Base-by-base conservation (phyloP, 257 asterid species). In the Cinchona pubescens region DNA sequence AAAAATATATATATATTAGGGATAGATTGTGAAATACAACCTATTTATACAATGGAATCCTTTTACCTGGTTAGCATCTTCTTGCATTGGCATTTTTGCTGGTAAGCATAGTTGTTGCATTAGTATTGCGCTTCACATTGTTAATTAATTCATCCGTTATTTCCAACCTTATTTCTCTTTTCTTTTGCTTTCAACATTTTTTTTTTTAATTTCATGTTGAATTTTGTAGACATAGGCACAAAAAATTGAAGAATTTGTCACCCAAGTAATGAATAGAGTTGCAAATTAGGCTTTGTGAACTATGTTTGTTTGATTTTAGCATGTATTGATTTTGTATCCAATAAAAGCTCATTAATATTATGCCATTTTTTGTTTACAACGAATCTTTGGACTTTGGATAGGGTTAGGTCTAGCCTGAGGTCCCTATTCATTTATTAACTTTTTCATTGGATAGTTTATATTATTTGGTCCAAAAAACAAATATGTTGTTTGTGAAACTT, bases 1-100 rank as follows among this genome's bases (percentile, higher is more conserved):
- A n/a, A n/a, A n/a, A n/a, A n/a, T n/a, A n/a, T n/a, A n/a, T n/a
- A n/a, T n/a, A n/a, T n/a, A n/a, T n/a, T n/a, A 23, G 27, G 25
- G 7, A 4, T 61, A 30, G 10, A 30, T 13, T 14, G 8, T 60
- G 19, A 60, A 60, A 60, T 27, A 7, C 34, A 25, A 59, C 19
- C 3, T 13, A 27, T 59, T 59, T 14, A 12, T 27, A 7, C 7
- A 13, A 61, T 29, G 16, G 23, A 30, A 30, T 5, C 38, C 13
- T 30, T 46, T 61, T 61, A 60, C 40, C 38, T 58, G 63, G 63
- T 58, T 58, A 58, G 63, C 63, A 58, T 58, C 16, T 58, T 58
- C 34, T 25, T 60, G 66, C 66, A 14, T 60, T 27, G 15, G 66
- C 66, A 60, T 13, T 15, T 62, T 62, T 16, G 68, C 25, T 62